Percentiles rank a stretch among this genome's conserved stretches.
These are phyloP conservation scores for Stromatinia cepivora DNA, from an alignment of 2,329 filamentous ascomycete species.

Conservation along the genomic window DNA sequence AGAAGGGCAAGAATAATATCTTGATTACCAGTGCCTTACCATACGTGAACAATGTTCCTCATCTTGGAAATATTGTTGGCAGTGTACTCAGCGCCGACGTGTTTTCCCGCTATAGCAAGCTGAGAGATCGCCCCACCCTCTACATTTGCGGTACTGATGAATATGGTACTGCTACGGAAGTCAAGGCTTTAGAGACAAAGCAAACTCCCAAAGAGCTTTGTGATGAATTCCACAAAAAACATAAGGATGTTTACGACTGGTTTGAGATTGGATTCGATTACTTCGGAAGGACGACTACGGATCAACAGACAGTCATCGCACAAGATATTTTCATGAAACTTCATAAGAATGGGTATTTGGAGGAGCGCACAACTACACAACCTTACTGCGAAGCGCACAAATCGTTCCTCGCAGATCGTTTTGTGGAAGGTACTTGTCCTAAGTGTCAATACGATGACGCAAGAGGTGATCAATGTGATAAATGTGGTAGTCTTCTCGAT, in stretches of 20 bases:
- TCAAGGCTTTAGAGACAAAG: slow-evolving; percentile 87
- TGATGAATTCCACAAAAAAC: slow-evolving; percentile 87
- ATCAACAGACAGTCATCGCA: slow-evolving; percentile 86
- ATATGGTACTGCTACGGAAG: slow-evolving; percentile 95
- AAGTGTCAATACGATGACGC: slow-evolving; percentile 72
- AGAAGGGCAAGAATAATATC: slow-evolving; percentile 78
- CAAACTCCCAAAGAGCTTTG: slow-evolving; percentile 82
- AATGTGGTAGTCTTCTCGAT: slow-evolving; percentile 64
- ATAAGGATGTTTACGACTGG: slow-evolving; percentile 92
- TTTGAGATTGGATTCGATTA: slow-evolving; percentile 94
- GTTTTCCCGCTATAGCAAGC: slow-evolving; percentile 78
- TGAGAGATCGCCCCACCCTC: slow-evolving; percentile 75
- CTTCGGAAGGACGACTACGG: slow-evolving; percentile 89
- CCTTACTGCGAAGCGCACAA: slow-evolving; percentile 82
- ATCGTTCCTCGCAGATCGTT: slow-evolving; percentile 81
- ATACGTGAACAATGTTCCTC: slow-evolving; percentile 77
- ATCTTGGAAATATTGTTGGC: slow-evolving; percentile 86
- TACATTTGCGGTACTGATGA: slow-evolving; percentile 90
- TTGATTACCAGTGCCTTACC: slow-evolving; percentile 90
- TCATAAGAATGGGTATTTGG: slow-evolving; percentile 83
- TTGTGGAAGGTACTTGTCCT: slow-evolving; percentile 77
- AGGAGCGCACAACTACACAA: slow-evolving; percentile 84
- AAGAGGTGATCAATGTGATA: slow-evolving; percentile 72
- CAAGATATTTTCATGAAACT: slow-evolving; percentile 88
- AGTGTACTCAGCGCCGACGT: slow-evolving; percentile 88